A percentile compares a stretch with the other conserved stretches of the same genome.
These are phyloP conservation scores for Ophiosphaerella korrae DNA, from an alignment of 2,329 filamentous ascomycete genomes.

Conservation along the genomic window DNA sequence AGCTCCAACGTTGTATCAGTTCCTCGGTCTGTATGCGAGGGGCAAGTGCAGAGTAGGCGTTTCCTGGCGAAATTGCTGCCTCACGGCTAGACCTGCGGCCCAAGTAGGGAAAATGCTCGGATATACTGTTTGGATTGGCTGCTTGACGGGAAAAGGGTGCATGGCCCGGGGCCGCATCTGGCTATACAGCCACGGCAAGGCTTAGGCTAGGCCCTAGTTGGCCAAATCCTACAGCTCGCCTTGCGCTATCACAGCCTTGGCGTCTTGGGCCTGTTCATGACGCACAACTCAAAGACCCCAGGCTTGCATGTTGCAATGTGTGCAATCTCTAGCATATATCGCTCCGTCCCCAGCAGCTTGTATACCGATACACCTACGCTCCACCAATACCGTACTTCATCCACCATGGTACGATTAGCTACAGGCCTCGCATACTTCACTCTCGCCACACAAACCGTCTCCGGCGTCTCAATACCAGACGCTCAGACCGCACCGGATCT, in stretches of 20 bases:
- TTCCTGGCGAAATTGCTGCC: background rate
- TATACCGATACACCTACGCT: too few relatives aligned
- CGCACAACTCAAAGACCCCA: conserved; percentile 1
- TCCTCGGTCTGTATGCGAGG: background rate
- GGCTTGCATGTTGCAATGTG: background rate
- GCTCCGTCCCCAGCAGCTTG: too few relatives aligned
- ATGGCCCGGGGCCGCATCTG: background rate
- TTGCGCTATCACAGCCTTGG: background rate
- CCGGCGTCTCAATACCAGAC: conserved; percentile 36
- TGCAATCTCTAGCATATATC: too few relatives aligned
- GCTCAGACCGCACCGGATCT: conserved; percentile 25
- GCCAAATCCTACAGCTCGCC: background rate
- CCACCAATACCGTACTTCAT: background rate
- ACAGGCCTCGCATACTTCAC: conserved; percentile 29
- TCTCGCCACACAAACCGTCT: conserved; percentile 26
- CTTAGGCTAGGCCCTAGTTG: background rate
- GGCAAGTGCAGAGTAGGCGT: background rate
- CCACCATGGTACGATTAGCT: conserved; percentile 24
- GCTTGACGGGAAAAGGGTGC: background rate
- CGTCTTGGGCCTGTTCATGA: too few relatives aligned
- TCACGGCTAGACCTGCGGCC: background rate
- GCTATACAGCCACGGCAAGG: background rate
- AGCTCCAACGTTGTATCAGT: background rate
- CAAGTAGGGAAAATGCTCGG: too few relatives aligned
- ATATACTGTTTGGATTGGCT: background rate